phyloP scores from a whole-genome alignment of 169 alveolate species.

The Plasmodium ovale region DNA sequence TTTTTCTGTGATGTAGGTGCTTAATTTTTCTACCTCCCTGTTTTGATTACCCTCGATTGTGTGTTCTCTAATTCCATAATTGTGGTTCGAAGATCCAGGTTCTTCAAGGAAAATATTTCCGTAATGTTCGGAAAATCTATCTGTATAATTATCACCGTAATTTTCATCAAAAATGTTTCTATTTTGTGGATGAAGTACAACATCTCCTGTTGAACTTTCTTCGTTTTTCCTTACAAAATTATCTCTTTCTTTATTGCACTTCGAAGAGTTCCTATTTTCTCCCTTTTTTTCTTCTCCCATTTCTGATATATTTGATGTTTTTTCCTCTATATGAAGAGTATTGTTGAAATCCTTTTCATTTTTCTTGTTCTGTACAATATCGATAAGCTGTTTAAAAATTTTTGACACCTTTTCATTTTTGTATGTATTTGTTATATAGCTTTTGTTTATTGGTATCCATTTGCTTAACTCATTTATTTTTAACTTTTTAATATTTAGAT shows the following conservation, averaged over 20 bases:
- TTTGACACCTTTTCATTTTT: constrained; percentile 8
- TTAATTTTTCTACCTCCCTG: too few species aligned
- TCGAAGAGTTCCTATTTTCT: neutral
- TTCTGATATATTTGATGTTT: neutral
- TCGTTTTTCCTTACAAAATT: too few species aligned
- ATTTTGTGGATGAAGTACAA: too few species aligned
- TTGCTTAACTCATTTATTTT: neutral
- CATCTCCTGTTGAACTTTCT: neutral
- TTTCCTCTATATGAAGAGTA: too few species aligned
- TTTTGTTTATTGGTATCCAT: constrained; percentile 59
- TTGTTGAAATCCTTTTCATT: neutral
- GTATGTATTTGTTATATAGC: constrained; percentile 29
- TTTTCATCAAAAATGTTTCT: too few species aligned
- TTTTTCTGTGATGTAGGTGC: too few species aligned
- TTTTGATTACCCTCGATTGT: too few species aligned
- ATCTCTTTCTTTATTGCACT: neutral
- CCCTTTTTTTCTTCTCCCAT: neutral
- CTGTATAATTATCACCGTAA: too few species aligned
- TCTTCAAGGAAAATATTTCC: too few species aligned
- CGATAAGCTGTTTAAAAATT: constrained; percentile 1
- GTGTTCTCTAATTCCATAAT: too few species aligned
- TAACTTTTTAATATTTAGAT: constrained; percentile 23
- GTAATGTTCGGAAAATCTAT: too few species aligned
- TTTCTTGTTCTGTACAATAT: constrained; percentile 26
- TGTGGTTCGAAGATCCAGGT: too few species aligned